A percentile compares a stretch with the other conserved stretches of the same genome.
Conservation (phyloP, 139 green algal genomes). For the Coelastrella sp. region DNA sequence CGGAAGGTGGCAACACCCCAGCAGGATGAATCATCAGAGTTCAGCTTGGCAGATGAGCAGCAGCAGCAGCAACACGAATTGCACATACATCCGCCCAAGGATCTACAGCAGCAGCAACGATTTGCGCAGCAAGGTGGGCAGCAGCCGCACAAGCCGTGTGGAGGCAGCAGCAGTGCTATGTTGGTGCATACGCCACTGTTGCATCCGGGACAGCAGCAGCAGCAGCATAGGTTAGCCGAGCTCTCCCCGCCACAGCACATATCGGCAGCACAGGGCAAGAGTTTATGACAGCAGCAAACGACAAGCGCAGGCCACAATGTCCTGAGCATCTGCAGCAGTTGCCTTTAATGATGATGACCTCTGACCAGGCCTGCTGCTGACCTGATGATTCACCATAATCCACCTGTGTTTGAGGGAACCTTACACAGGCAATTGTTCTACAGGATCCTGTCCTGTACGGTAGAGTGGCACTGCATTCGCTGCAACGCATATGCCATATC, state of each 20-base stretch:
- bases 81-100: neutral
- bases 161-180: neutral
- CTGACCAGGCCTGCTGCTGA: too few relatives aligned
- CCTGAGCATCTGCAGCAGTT: too few relatives aligned
- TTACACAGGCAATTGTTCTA: too few relatives aligned
- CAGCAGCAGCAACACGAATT: slow-evolving; percentile 9
- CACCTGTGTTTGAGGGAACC: too few relatives aligned
- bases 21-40: neutral
- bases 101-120: slow-evolving; percentile 13
- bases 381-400: too few relatives aligned
- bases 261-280: neutral
- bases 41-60: neutral
- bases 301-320: too few relatives aligned
- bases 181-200: neutral
- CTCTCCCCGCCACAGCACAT: neutral
- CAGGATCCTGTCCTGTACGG: too few relatives aligned
- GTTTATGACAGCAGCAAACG: neutral
- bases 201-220: neutral
- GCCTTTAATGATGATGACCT: too few relatives aligned
- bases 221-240: neutral
- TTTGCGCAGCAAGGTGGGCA: neutral
- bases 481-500: too few relatives aligned
- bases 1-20: slow-evolving; percentile 6
- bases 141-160: neutral
- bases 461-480: too few relatives aligned